Evolutionary conservation across 2,329 filamentous ascomycete species (phyloP).

Genomic region (Trichoderma harzianum): DNA sequence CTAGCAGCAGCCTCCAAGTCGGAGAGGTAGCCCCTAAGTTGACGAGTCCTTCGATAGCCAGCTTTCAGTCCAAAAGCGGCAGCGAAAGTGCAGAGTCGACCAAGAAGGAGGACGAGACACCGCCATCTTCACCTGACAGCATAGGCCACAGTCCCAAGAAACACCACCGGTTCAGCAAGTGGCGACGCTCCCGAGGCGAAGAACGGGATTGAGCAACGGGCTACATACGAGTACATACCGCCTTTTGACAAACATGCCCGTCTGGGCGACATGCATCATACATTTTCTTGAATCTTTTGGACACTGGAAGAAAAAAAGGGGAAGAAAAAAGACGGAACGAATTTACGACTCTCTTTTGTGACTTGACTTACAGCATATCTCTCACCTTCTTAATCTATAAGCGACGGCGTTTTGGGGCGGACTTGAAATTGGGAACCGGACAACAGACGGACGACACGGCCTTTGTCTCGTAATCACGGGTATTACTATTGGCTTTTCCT

Average conservation of each 20-base stretch:
- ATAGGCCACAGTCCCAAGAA: conserved; percentile 29
- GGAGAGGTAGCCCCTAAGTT: conserved; percentile 23
- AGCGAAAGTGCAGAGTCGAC: conserved; percentile 36
- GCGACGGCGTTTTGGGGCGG: conserved; percentile 24
- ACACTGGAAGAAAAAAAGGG: not conserved
- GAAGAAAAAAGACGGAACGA: conserved; percentile 16
- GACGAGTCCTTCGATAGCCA: conserved; percentile 29
- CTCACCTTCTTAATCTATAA: conserved; percentile 13
- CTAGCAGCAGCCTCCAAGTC: conserved; percentile 21
- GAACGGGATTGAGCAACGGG: not conserved
- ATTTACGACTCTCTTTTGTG: conserved; percentile 18
- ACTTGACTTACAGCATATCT: not conserved
- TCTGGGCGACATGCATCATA: not conserved
- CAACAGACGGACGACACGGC: not conserved
- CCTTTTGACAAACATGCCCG: conserved; percentile 16
- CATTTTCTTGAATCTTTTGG: not conserved
- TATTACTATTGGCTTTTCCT: not conserved
- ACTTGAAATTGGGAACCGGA: not conserved
- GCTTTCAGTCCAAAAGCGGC: conserved; percentile 37
- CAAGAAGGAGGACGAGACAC: conserved; percentile 33
- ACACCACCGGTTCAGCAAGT: conserved; percentile 18
- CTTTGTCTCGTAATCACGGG: not conserved
- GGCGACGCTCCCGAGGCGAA: not conserved
- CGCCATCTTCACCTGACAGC: conserved; percentile 36
- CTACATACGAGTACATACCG: not conserved